Conservation (phyloP, 1,139 yeast genomes). For the Tardiomyces depauwii region DNA sequence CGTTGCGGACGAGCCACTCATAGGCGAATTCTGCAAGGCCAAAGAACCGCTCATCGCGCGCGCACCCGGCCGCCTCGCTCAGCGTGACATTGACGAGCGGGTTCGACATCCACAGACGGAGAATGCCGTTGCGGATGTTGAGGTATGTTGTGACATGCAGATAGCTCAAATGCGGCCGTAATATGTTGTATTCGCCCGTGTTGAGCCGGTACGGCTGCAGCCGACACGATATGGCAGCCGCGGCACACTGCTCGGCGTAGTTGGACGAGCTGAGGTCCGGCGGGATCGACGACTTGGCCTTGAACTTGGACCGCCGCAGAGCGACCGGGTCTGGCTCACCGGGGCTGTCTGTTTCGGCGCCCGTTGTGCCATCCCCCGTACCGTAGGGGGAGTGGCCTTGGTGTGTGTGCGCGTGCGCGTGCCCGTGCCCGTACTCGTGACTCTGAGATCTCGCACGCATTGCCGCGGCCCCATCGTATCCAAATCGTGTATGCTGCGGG, state of each 20-base stretch:
- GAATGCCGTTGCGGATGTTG: slow-evolving; percentile 31
- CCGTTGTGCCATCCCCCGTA: slow-evolving; percentile 6
- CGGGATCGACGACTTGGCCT: slow-evolving; percentile 30
- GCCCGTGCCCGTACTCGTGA: slow-evolving; percentile 2
- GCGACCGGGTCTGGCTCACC: slow-evolving; percentile 8
- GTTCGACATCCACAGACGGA: slow-evolving; percentile 33
- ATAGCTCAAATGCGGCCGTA: slow-evolving; percentile 24
- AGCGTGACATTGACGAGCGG: slow-evolving; percentile 31
- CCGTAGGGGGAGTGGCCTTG: slow-evolving; percentile 7
- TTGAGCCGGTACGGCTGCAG: slow-evolving; percentile 28
- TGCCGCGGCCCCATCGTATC: neutral
- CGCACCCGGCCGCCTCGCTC: slow-evolving; percentile 35
- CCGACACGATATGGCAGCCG: slow-evolving; percentile 32
- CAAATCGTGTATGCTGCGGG: slow-evolving; percentile 1
- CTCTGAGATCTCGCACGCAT: slow-evolving; percentile 3
- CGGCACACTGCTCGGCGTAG: slow-evolving; percentile 30
- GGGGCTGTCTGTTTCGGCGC: slow-evolving; percentile 8
- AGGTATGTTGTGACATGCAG: slow-evolving; percentile 32
- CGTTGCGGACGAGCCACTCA: slow-evolving; percentile 32
- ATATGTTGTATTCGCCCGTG: slow-evolving; percentile 26
- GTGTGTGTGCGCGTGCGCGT: slow-evolving; percentile 4
- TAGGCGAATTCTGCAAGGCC: slow-evolving; percentile 32
- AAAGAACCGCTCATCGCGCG: slow-evolving; percentile 29
- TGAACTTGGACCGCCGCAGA: slow-evolving; percentile 21
- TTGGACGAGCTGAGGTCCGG: slow-evolving; percentile 25